A percentile compares a stretch with the other conserved stretches of the same genome.
Evolutionary conservation across 441 rosid species (phyloP).

Genomic region (Arabidopsis hybrid): DNA sequence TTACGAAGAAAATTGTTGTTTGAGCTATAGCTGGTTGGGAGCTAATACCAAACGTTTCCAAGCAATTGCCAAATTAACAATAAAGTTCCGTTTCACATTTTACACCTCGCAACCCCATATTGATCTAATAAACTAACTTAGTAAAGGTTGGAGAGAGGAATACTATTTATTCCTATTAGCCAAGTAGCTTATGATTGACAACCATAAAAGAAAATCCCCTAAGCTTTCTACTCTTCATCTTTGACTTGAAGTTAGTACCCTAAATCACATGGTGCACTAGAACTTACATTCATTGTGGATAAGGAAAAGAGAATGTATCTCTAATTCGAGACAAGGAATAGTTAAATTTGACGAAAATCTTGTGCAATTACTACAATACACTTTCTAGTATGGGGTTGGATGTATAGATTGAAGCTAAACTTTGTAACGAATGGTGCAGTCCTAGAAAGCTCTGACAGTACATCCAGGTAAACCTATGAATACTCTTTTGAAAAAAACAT

Average conservation of each 20-base stretch:
- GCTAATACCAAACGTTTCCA: constrained; percentile 1
- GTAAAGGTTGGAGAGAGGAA: neutral
- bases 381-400: constrained; percentile 4
- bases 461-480: constrained; percentile 16
- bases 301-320: constrained; percentile 2
- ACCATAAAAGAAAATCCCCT: neutral
- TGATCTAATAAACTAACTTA: constrained; percentile 8
- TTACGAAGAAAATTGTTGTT: neutral
- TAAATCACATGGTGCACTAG: constrained; percentile 1
- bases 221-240: constrained; percentile 11
- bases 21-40: neutral
- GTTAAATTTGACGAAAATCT: constrained; percentile 6
- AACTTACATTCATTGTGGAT: constrained; percentile 2
- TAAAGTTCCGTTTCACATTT: constrained; percentile 30
- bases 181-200: constrained; percentile 23
- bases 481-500: neutral
- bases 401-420: constrained; percentile 14
- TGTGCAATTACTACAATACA: constrained; percentile 11
- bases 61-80: constrained; percentile 21
- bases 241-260: constrained; percentile 18
- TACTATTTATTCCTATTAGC: constrained; percentile 12
- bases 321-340: neutral
- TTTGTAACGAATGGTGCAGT: constrained; percentile 17
- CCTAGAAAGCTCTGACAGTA: constrained; percentile 10
- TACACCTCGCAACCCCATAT: constrained; percentile 14